Evolutionary conservation across 352 stramenopile genomes (phyloP).

Genomic region (Lagenidium sp.): DNA sequence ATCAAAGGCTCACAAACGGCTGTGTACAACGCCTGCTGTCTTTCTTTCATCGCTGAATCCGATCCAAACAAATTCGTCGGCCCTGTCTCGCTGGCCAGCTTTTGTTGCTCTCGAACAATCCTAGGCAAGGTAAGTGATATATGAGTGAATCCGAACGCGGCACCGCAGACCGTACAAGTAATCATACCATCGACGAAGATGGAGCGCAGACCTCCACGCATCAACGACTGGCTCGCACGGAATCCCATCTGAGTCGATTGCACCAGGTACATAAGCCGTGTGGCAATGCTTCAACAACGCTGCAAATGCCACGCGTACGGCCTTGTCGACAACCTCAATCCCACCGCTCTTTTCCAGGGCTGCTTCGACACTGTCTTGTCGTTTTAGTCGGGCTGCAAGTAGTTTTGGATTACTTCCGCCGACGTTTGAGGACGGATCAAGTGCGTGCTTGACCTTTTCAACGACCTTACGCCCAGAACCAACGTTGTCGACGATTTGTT

Average conservation of each 20-base stretch:
- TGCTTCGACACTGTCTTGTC: constrained; percentile 78
- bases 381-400: constrained; percentile 47
- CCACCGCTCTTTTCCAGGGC: constrained; percentile 79
- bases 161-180: not conserved
- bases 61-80: not conserved
- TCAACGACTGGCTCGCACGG: constrained; percentile 64
- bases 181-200: constrained; percentile 72
- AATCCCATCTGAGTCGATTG: constrained; percentile 43
- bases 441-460: constrained; percentile 63
- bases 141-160: too few species aligned
- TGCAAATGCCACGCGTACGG: constrained; percentile 72
- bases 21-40: constrained; percentile 67
- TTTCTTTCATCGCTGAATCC: constrained; percentile 29
- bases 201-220: constrained; percentile 63
- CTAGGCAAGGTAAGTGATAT: too few species aligned
- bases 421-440: constrained; percentile 31
- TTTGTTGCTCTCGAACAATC: constrained; percentile 86
- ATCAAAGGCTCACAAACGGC: constrained; percentile 76
- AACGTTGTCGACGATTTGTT: constrained; percentile 67
- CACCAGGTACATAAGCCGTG: constrained; percentile 54
- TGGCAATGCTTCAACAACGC: constrained; percentile 79
- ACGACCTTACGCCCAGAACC: constrained; percentile 72
- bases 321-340: constrained; percentile 72
- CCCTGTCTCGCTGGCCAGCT: constrained; percentile 33
- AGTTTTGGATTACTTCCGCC: constrained; percentile 50